Base-by-base conservation (phyloP, 192 early-diverging fungal genomes). In the Chytriomyces sp. region DNA sequence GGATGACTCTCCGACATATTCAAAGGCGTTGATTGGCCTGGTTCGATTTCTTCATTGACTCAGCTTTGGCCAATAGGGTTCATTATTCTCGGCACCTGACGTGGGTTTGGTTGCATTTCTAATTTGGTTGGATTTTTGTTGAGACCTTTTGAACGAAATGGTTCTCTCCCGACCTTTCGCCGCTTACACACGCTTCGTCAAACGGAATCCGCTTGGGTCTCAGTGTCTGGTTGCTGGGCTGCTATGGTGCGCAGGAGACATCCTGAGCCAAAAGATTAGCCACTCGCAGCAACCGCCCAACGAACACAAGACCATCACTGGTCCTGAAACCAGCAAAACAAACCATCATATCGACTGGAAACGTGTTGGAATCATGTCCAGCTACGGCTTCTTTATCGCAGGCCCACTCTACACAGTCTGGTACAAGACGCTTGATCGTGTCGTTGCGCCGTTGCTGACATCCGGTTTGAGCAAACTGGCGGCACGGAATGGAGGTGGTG, bases 401-500 rank as follows among this genome's bases (percentile, higher is more conserved):
- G 82, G 82, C 5, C 81, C 81, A 18, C 44, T 80, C 75, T 81
- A 83, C 72, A 83, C 82, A 3, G 67, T 78, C 50, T 83, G 82
- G 82, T 83, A 83, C 77, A 45, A 72, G 35, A 47, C 66, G n/a
- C 79, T 83, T 26, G 82, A 83, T 60, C n/a, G 66, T 20, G 16
- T 62, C n/a, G 73, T 75, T 5, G 73, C 64, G 47, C 73, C 73
- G 45, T 26, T 69, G 20, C 24, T 75, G 7, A 44, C 44, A 46
- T n/a, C n/a, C 24, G 18, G 57, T 0, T 7, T 50, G 18, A n/a
- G 18, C 16, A 64, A 48, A n/a, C 13, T 57, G 13, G 53, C 53
- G 53, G 20, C 13, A 20, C 20, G 59, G 7, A 26, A 16, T 5
- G 63, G 63, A 9, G 1, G 24, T 10, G 46, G 7, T 26, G 44